phyloP scores from a whole-genome alignment of 345 rosid species.

The Streptanthus diversifolius region DNA sequence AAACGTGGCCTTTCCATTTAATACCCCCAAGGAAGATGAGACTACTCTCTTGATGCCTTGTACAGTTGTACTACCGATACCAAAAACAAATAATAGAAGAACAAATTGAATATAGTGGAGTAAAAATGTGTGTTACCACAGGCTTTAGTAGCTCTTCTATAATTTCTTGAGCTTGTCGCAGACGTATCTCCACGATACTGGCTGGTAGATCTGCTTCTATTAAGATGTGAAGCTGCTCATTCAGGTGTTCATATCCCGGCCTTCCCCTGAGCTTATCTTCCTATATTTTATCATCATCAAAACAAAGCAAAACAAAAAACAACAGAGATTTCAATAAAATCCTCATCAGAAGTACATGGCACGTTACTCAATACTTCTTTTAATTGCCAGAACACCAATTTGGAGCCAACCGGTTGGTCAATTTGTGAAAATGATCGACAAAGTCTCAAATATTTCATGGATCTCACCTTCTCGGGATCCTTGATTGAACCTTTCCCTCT shows the following conservation, averaged over 20 bases:
- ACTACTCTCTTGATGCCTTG: not conserved
- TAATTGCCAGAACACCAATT: not conserved
- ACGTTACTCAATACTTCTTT: not conserved
- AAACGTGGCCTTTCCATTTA: conserved; percentile 20
- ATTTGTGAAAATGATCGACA: not conserved
- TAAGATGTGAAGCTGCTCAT: conserved; percentile 74
- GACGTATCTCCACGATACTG: conserved; percentile 53
- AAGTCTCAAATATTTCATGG: not conserved
- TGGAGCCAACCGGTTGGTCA: not conserved
- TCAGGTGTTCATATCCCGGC: conserved; percentile 73
- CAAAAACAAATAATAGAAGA: not conserved
- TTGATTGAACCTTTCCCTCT: conserved; percentile 99
- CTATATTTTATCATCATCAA: conserved; percentile 36
- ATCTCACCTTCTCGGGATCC: conserved; percentile 88
- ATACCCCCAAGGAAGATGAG: not conserved
- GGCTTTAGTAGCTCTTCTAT: conserved; percentile 94
- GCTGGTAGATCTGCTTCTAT: conserved; percentile 80
- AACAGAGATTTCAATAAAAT: not conserved
- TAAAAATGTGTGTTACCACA: conserved; percentile 47
- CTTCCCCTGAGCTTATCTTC: conserved; percentile 77
- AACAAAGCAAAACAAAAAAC: not conserved
- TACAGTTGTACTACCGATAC: not conserved
- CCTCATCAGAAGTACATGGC: not conserved
- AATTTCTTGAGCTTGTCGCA: conserved; percentile 76
- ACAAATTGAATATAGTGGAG: too few relatives aligned